Evolutionary conservation across 306 rosid genomes (phyloP).

Genomic region (Casuarina equisetifolia): DNA sequence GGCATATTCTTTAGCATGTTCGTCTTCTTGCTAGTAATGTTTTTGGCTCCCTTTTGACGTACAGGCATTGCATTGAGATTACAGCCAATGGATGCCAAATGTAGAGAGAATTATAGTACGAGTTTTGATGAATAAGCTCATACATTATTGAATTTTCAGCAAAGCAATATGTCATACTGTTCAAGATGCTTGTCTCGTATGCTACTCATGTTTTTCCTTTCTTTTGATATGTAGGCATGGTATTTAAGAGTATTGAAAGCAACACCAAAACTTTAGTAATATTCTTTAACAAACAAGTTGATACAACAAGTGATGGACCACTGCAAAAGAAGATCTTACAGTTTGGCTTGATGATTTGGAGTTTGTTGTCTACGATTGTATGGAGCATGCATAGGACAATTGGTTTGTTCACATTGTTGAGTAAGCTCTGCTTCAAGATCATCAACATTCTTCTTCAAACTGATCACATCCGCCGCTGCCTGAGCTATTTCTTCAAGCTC

Average conservation of each 20-base stretch:
- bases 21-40: background rate
- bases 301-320: slow-evolving; percentile 12
- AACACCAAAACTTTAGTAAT: background rate
- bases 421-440: slow-evolving; percentile 62
- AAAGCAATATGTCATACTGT: background rate
- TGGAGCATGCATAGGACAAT: slow-evolving; percentile 26
- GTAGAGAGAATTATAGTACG: no score
- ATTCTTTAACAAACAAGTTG: background rate
- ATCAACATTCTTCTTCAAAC: slow-evolving; percentile 55
- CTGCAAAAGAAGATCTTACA: slow-evolving; percentile 43
- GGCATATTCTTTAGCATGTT: background rate
- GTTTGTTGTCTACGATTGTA: slow-evolving; percentile 22
- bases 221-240: background rate
- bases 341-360: slow-evolving; percentile 39
- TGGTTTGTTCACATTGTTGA: slow-evolving; percentile 38
- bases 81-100: background rate
- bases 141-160: background rate
- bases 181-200: background rate
- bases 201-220: background rate
- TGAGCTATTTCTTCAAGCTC: slow-evolving; percentile 66
- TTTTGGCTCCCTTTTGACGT: background rate
- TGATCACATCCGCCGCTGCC: slow-evolving; percentile 54
- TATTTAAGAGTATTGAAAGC: background rate
- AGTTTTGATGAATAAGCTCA: background rate
- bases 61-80: background rate